Percentiles rank a stretch among this genome's conserved stretches.
Evolutionary conservation across 345 rosid species (phyloP).

Genomic region (Eucalyptus sp.): DNA sequence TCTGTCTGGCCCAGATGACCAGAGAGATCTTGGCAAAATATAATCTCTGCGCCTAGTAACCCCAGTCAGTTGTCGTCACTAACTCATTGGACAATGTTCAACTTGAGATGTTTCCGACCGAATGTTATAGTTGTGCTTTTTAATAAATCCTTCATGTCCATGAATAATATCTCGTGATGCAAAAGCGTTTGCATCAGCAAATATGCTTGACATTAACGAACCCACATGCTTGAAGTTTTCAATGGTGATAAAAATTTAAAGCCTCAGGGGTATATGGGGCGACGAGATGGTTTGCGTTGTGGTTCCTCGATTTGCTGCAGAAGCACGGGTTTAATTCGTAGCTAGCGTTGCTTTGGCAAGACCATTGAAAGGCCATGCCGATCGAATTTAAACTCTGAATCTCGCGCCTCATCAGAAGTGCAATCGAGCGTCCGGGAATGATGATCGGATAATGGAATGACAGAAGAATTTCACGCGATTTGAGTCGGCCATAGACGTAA

Average conservation of each 20-base stretch:
- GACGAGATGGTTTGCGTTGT: background rate
- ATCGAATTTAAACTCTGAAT: background rate
- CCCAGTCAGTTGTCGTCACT: background rate
- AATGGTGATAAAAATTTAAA: no score
- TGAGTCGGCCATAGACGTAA: background rate
- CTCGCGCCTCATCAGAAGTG: background rate
- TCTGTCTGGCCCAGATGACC: background rate
- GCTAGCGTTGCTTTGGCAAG: background rate
- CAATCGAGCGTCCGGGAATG: background rate
- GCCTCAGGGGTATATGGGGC: no score
- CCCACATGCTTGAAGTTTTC: background rate
- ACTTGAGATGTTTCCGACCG: background rate
- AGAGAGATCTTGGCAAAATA: background rate
- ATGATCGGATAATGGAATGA: background rate
- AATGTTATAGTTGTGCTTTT: background rate
- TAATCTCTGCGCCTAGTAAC: background rate
- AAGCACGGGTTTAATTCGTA: background rate
- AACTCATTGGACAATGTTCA: background rate
- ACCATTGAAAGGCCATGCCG: background rate
- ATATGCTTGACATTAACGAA: background rate
- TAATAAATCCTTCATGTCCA: background rate
- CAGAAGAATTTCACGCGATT: background rate
- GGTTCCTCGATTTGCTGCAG: background rate
- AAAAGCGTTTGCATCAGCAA: background rate
- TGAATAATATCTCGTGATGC: background rate